These are phyloP conservation scores for Penicillium sp. DNA, from an alignment of 2,329 filamentous ascomycete genomes.

Conservation along the genomic window DNA sequence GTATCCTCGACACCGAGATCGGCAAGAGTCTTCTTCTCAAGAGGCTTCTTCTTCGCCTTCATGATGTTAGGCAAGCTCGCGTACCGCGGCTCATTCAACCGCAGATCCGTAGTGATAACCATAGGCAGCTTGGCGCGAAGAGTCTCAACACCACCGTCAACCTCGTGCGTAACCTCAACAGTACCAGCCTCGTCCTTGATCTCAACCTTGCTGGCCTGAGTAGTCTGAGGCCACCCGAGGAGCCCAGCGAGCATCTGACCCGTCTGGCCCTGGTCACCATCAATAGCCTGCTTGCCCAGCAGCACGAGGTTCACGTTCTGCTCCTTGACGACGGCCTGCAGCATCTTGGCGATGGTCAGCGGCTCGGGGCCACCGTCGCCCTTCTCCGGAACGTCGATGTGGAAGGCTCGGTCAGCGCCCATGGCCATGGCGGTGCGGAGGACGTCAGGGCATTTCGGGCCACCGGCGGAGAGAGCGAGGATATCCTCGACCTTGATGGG, in stretches of 20 bases:
- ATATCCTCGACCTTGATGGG: slow-evolving; percentile 84
- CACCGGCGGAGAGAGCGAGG: slow-evolving; percentile 83
- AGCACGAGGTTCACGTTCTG: slow-evolving; percentile 91
- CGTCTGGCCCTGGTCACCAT: slow-evolving; percentile 93
- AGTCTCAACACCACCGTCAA: slow-evolving; percentile 94
- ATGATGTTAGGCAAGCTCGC: slow-evolving; percentile 97
- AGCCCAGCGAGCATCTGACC: slow-evolving; percentile 97
- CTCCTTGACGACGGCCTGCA: slow-evolving; percentile 75
- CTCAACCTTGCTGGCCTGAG: slow-evolving; percentile 82
- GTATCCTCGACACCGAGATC: slow-evolving; percentile 78
- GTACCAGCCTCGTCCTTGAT: slow-evolving; percentile 67
- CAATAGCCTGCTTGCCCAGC: slow-evolving; percentile 96
- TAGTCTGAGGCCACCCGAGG: slow-evolving; percentile 90
- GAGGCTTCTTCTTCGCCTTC: slow-evolving; percentile 99
- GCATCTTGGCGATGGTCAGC: slow-evolving; percentile 85
- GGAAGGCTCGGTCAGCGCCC: slow-evolving; percentile 90
- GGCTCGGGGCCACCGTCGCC: slow-evolving; percentile 74
- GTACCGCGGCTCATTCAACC: slow-evolving; percentile 93
- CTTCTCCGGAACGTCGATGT: slow-evolving; percentile 76
- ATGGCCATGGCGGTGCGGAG: slow-evolving; percentile 98
- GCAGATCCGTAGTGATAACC: slow-evolving; percentile 91
- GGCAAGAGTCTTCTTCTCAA: slow-evolving; percentile 84
- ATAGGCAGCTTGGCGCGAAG: slow-evolving; percentile 82
- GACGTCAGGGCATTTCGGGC: slow-evolving; percentile 81
- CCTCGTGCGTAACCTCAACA: slow-evolving; percentile 82